phyloP scores from a whole-genome alignment of 2,329 filamentous ascomycete species.

The Raffaelea deltoideospora region DNA sequence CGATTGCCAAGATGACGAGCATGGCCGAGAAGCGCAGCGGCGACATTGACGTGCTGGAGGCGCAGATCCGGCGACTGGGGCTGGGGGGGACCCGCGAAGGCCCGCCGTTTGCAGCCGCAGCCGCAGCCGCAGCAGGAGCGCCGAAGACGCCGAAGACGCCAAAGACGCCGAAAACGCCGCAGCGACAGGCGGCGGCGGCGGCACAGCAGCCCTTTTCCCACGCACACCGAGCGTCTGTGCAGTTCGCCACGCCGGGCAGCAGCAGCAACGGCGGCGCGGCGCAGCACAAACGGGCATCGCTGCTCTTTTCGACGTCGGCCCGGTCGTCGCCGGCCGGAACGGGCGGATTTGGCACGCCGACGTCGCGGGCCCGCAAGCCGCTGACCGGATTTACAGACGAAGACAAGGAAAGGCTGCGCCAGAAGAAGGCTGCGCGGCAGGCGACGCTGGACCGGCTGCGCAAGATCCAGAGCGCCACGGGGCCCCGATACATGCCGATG shows the following conservation, averaged over 20 bases:
- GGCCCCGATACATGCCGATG: conserved; percentile 10
- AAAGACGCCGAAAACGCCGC: not conserved
- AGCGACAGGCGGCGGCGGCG: too few species aligned
- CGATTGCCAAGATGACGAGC: conserved; percentile 79
- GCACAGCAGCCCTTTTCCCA: conserved; percentile 10
- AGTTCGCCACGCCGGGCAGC: conserved; percentile 16
- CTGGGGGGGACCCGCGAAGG: conserved; percentile 27
- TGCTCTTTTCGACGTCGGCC: conserved; percentile 18
- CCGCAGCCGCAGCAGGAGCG: conserved; percentile 15
- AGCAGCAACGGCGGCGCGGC: too few species aligned
- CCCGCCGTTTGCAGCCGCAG: conserved; percentile 13
- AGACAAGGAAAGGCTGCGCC: conserved; percentile 42
- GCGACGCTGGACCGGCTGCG: conserved; percentile 11
- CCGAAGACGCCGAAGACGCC: conserved; percentile 28
- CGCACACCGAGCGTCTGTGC: conserved; percentile 17
- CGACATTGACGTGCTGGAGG: conserved; percentile 81
- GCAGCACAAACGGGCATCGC: conserved; percentile 24
- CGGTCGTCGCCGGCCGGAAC: conserved; percentile 11
- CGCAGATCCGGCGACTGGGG: conserved; percentile 62
- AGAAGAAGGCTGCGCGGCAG: conserved; percentile 28
- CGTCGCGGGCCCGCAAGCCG: conserved; percentile 48
- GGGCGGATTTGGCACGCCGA: conserved; percentile 22
- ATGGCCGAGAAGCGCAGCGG: conserved; percentile 86
- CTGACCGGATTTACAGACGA: conserved; percentile 42
- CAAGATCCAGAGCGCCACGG: conserved; percentile 27